Base-by-base conservation (phyloP, 1,139 yeast species). In the Yamadazyma songkhlaensis region DNA sequence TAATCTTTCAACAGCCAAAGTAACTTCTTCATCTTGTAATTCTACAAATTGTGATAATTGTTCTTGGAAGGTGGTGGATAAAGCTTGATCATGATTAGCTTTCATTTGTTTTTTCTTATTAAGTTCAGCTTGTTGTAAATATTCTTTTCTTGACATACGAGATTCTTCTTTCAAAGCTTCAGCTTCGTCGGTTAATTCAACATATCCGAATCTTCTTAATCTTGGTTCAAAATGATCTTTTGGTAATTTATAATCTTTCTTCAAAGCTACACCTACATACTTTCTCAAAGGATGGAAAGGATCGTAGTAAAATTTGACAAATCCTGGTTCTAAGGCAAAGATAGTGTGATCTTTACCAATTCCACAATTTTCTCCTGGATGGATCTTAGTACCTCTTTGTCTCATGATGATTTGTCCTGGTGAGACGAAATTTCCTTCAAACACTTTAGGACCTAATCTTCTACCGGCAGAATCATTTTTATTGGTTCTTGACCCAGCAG, bases 271-370 rank as follows among this genome's bases (percentile, higher is more conserved):
- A 29, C 98, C 98, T 40, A 89, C 88, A 55, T 86, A 86, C 58
- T 84, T 84, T 60, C 97, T 79, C 56, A 81, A 78, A 31, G 97
- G 97, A 56, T 92, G 98, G 72, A 90, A 90, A n/a, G 98, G 98
- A 65, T 92, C 97, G 47, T 81, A 69, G 60, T 92, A 92, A 64
- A 79, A 92, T 48, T 95, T 77, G 34, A 92, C 97, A 59, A 71
- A 89, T 17, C 98, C 98, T 2, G 97, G 96, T 55, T 92, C 97
- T 32, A 73, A 57, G 2, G 98, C 97, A 63, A 74, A 89, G 27
- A 92, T 77, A 3, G 98, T 92, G 59, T 90, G 97, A 59, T 92
- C 98, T 50, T 79, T 82, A 47, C 99, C 98, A 46, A 92, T 85
- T 13, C 85, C 87, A 24, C 80, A 83, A 51, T 92, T 90, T 49